Percentiles rank a stretch among this genome's conserved stretches.
phyloP scores from a whole-genome alignment of 1,284 basidiomycete species.

The Prillingera fragicola region DNA sequence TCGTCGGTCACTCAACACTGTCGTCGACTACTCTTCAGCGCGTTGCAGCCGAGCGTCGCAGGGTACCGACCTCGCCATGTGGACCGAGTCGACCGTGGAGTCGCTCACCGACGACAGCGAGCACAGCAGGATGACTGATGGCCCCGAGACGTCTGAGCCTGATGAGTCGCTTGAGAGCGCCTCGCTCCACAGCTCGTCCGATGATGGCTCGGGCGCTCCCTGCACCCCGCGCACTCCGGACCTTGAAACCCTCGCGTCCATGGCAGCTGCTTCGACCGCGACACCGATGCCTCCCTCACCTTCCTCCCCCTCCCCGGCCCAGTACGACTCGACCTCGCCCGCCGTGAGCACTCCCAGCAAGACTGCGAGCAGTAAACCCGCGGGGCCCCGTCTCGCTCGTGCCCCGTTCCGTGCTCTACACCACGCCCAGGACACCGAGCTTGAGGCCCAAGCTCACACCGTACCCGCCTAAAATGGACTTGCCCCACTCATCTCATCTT shows the following conservation, averaged over 20 bases:
- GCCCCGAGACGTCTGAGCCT: background rate
- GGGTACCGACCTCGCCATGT: background rate
- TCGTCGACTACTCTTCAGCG: constrained; percentile 4
- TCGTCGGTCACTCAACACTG: background rate
- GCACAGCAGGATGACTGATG: background rate
- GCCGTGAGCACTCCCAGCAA: background rate
- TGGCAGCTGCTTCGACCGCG: background rate
- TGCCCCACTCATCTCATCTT: too few species aligned
- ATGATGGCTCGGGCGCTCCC: constrained; percentile 9
- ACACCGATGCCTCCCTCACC: background rate
- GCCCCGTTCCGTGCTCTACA: constrained; percentile 5
- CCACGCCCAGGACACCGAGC: constrained; percentile 4
- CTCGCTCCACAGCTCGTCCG: constrained; percentile 3
- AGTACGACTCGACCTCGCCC: background rate
- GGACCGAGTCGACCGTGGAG: background rate
- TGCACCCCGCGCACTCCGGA: constrained; percentile 17
- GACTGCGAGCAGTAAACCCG: background rate
- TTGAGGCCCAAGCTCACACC: too few species aligned
- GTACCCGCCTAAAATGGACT: too few species aligned
- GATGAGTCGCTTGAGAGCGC: constrained; percentile 2
- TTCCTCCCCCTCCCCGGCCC: background rate
- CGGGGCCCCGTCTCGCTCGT: background rate
- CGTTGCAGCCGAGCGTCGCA: background rate
- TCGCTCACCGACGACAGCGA: too few species aligned
- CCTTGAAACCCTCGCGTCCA: constrained; percentile 1